Evolutionary conservation across 2,329 filamentous ascomycete genomes (phyloP), one percentile per base, ranked within the genome.

Genomic region (Pseudomassariella vexata): DNA sequence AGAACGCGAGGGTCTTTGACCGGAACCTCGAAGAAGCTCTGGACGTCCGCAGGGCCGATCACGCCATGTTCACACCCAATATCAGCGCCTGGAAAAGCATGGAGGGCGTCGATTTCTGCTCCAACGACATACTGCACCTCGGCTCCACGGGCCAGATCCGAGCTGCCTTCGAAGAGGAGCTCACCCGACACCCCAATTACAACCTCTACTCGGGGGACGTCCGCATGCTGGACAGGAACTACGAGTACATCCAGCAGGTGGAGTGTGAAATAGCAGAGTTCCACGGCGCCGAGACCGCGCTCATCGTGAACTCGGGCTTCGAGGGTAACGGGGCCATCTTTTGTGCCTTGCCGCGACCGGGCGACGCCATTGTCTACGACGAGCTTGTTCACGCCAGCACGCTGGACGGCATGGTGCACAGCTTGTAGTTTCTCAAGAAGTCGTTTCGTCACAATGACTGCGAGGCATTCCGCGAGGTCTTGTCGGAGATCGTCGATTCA

Each of bases 321-420:
- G 65, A 71, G 36, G 73, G 68, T 11, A 77, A 77, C 40, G 51
- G 60, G 1, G 70, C 66, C 8, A 62, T 76, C 9, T 65, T 66
- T 14, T 55, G 63, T 0, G 61, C 62, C 19, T 50, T 76, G 10
- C 71, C 72, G 0, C 67, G 66, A 18, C 60, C 62, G 0, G 70
- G 68, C 0, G 73, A 77, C 46, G 48, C 63, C 2, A 66, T 85
- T 14, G 45, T 85, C 1, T 79, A 79, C 37, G 80, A 85, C 50
- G 75, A 76, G 41, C 60, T 76, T 10, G 71, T 83, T 4, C 81
- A 85, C 44, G 81, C 81, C 1, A 82, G 76, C 50, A 67, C 70
- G 1, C 75, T 76, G 37, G 76, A 82, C 40, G 79, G 79, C 1
- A 81, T 83, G 70, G 57, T 63, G n/a, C 50, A 69, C 4, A 70